phyloP scores from a whole-genome alignment of 768 basidiomycete genomes.

The Auricularia cornea region DNA sequence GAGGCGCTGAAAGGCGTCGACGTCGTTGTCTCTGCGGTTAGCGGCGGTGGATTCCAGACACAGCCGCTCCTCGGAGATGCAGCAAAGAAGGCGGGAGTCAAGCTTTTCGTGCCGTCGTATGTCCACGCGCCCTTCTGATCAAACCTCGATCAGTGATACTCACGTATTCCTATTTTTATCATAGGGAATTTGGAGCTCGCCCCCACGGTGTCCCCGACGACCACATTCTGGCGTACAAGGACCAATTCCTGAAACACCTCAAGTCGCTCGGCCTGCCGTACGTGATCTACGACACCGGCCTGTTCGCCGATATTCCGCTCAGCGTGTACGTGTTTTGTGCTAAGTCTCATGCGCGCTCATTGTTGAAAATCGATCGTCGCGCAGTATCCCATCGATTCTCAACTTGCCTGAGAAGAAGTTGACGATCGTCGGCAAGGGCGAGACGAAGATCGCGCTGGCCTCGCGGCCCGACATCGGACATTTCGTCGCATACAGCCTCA shows the following conservation, averaged over 20 bases:
- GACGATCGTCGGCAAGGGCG: constrained; percentile 10
- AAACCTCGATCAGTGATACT: not conserved
- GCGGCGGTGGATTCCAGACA: not conserved
- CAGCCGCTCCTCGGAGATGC: constrained; percentile 14
- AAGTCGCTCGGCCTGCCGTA: not conserved
- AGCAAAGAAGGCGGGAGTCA: constrained; percentile 18
- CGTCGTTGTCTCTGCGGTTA: not conserved
- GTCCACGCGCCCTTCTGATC: not conserved
- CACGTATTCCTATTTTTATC: no score
- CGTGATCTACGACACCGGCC: constrained; percentile 9
- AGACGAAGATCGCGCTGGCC: constrained; percentile 10
- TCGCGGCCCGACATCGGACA: constrained; percentile 14
- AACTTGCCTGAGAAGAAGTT: constrained; percentile 12
- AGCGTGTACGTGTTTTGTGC: not conserved
- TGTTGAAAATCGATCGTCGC: no score
- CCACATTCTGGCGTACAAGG: not conserved
- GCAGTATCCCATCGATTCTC: constrained; percentile 2
- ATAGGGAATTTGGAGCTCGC: not conserved
- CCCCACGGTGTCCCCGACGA: not conserved
- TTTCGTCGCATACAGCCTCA: constrained; percentile 12
- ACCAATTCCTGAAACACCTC: no score
- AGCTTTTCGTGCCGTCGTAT: constrained; percentile 21
- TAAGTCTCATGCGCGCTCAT: no score
- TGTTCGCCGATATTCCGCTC: constrained; percentile 6
- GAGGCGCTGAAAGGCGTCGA: not conserved